Percentiles rank a stretch among this genome's conserved stretches.
These are phyloP conservation scores for Vaccinium corymbosum DNA, from an alignment of 148 eudicot species.

Conservation along the genomic window DNA sequence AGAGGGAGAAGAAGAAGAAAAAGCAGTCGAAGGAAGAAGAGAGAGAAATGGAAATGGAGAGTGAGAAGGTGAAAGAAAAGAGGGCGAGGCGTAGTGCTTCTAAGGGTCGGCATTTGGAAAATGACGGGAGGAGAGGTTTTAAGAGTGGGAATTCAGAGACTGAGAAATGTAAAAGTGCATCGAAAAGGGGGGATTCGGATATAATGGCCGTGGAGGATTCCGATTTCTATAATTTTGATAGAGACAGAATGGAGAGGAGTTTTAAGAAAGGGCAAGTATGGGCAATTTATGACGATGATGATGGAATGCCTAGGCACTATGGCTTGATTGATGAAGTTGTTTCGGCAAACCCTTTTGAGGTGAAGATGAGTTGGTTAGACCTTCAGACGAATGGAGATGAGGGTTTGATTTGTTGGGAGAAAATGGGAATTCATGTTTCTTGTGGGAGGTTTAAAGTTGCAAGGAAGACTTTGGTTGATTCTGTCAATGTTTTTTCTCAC, in stretches of 20 bases:
- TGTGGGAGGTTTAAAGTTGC: slow-evolving; percentile 80
- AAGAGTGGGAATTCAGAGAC: slow-evolving; percentile 10
- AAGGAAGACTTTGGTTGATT: slow-evolving; percentile 34
- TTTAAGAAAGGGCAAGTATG: slow-evolving; percentile 86
- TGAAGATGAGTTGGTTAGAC: slow-evolving; percentile 68
- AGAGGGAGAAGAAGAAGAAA: slow-evolving; percentile 17
- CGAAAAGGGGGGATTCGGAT: slow-evolving; percentile 41
- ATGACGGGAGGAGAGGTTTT: background rate
- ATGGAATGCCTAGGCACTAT: slow-evolving; percentile 94
- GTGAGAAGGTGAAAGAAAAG: slow-evolving; percentile 17
- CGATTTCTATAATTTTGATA: slow-evolving; percentile 82
- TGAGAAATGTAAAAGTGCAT: slow-evolving; percentile 6
- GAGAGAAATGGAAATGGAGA: slow-evolving; percentile 26
- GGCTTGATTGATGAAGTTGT: slow-evolving; percentile 70
- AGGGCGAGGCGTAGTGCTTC: slow-evolving; percentile 17
- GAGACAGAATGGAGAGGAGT: slow-evolving; percentile 68
- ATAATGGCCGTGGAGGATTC: slow-evolving; percentile 78
- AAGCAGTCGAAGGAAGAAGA: slow-evolving; percentile 23
- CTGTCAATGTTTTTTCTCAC: slow-evolving; percentile 76
- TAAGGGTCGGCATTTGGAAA: slow-evolving; percentile 8
- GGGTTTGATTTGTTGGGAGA: slow-evolving; percentile 36
- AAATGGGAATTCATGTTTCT: slow-evolving; percentile 49
- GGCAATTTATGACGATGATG: slow-evolving; percentile 85
- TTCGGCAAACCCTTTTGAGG: slow-evolving; percentile 64
- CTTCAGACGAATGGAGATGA: slow-evolving; percentile 48